phyloP scores from a whole-genome alignment of 495 filamentous ascomycete species.

The Hypoxylon intermedium region DNA sequence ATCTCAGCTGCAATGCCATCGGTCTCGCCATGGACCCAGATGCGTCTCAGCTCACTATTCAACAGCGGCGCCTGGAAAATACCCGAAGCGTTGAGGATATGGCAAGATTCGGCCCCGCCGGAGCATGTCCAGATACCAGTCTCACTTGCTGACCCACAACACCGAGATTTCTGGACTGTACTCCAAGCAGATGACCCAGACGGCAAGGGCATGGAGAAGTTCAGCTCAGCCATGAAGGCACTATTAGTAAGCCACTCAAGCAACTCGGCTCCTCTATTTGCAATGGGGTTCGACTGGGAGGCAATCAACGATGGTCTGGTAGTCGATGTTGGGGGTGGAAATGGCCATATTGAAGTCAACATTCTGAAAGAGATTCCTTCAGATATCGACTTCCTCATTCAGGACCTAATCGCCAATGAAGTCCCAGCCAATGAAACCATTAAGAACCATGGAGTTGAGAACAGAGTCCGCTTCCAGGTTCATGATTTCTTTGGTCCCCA shows the following conservation, averaged over 20 bases:
- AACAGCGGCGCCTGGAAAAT: slow-evolving; percentile 6
- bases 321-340: slow-evolving; percentile 9
- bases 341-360: slow-evolving; percentile 5
- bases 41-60: background rate
- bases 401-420: slow-evolving; percentile 5
- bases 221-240: slow-evolving; percentile 10
- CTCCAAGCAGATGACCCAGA: slow-evolving; percentile 5
- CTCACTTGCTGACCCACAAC: background rate
- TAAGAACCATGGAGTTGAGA: background rate
- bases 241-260: background rate
- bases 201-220: slow-evolving; percentile 12
- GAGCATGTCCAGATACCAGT: slow-evolving; percentile 2
- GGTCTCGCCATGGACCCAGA: background rate
- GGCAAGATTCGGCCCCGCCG: slow-evolving; percentile 4
- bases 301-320: slow-evolving; percentile 1
- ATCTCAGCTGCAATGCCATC: slow-evolving; percentile 4
- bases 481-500: slow-evolving; percentile 9
- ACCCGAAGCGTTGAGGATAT: background rate
- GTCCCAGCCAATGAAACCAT: background rate
- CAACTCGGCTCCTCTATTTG: background rate
- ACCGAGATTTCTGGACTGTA: slow-evolving; percentile 1
- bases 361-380: slow-evolving; percentile 6
- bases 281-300: slow-evolving; percentile 5
- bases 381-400: slow-evolving; percentile 5
- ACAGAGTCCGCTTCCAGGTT: slow-evolving; percentile 2